These are phyloP conservation scores for Aspergillus affinis DNA, from an alignment of 495 filamentous ascomycete species.

Conservation along the genomic window DNA sequence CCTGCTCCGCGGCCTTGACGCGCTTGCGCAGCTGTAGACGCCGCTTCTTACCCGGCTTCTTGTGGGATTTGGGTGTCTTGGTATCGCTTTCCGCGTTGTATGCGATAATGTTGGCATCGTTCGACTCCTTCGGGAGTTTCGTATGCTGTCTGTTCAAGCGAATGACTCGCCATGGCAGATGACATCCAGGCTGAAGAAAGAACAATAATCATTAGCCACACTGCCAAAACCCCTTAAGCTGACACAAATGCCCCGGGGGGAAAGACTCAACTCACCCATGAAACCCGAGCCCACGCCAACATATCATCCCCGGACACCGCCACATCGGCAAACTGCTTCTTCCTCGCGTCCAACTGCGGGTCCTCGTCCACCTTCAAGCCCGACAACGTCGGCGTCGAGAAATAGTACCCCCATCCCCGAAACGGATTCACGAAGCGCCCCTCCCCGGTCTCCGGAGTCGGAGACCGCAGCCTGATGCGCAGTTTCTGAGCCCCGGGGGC, in stretches of 20 bases:
- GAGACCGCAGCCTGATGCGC: slow-evolving; percentile 43
- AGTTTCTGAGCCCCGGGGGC: slow-evolving; percentile 34
- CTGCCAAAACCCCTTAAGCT: not conserved
- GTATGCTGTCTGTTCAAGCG: slow-evolving; percentile 40
- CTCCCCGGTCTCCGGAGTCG: slow-evolving; percentile 35
- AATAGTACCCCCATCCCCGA: slow-evolving; percentile 48
- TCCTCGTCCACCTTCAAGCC: slow-evolving; percentile 11
- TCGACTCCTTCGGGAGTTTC: slow-evolving; percentile 30
- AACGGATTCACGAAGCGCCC: slow-evolving; percentile 44
- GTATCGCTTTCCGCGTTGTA: slow-evolving; percentile 26
- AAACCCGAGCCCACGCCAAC: slow-evolving; percentile 33
- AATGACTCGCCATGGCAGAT: slow-evolving; percentile 46
- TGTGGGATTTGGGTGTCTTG: slow-evolving; percentile 35
- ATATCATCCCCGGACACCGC: slow-evolving; percentile 42
- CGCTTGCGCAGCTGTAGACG: slow-evolving; percentile 44
- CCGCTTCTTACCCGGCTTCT: slow-evolving; percentile 50
- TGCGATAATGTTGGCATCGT: slow-evolving; percentile 21
- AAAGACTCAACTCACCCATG: slow-evolving; percentile 36
- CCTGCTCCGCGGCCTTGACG: slow-evolving; percentile 24
- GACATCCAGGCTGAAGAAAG: slow-evolving; percentile 37
- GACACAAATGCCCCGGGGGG: not conserved
- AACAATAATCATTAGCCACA: slow-evolving; percentile 5
- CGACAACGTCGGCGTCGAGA: slow-evolving; percentile 33
- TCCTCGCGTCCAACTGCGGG: slow-evolving; percentile 19
- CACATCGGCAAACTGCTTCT: slow-evolving; percentile 40